Evolutionary conservation across 148 eudicot genomes (phyloP).

Genomic region (Vaccinium macrocarpon): DNA sequence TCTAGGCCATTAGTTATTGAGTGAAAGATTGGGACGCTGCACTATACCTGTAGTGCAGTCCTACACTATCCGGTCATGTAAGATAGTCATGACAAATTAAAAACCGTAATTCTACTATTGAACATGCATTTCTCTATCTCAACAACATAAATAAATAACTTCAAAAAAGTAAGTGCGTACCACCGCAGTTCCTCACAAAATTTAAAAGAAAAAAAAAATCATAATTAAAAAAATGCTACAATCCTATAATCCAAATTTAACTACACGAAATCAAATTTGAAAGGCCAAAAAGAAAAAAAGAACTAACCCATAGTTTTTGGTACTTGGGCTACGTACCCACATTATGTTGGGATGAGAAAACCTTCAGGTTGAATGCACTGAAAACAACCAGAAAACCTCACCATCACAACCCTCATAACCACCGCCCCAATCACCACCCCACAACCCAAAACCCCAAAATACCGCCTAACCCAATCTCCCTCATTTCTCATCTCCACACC

Average conservation of each 20-base stretch:
- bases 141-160: background rate
- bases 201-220: background rate
- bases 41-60: no score
- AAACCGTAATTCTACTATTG: background rate
- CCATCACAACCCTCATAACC: background rate
- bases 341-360: background rate
- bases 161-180: background rate
- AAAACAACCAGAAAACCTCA: background rate
- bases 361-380: background rate
- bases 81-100: background rate
- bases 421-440: conserved; percentile 14
- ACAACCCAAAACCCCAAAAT: conserved; percentile 7
- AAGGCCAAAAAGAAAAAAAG: background rate
- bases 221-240: background rate
- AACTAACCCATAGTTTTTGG: no score
- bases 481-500: background rate
- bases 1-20: no score
- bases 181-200: background rate
- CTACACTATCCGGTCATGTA: background rate
- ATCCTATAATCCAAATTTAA: background rate
- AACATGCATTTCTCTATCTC: background rate
- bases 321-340: no score
- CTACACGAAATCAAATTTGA: background rate
- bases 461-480: background rate
- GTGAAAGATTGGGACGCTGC: background rate